A percentile compares a stretch with the other conserved stretches of the same genome.
phyloP scores from a whole-genome alignment of 2,329 filamentous ascomycete genomes.

The Bipolaris oryzae region DNA sequence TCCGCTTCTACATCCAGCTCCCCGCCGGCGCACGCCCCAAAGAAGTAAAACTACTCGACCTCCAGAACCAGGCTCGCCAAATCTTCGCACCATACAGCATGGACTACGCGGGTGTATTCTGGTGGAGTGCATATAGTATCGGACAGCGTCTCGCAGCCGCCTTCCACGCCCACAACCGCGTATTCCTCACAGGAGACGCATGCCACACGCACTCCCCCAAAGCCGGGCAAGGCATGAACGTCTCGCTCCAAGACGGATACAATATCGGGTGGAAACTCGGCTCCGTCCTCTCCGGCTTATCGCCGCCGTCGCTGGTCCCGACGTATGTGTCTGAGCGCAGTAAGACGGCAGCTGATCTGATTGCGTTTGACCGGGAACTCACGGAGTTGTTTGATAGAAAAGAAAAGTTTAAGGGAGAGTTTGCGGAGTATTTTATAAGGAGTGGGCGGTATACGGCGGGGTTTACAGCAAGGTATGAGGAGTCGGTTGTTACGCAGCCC shows the following conservation, averaged over 20 bases:
- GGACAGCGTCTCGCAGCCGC: conserved; percentile 72
- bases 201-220: conserved; percentile 74
- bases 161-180: conserved; percentile 68
- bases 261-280: conserved; percentile 66
- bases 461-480: conserved; percentile 61
- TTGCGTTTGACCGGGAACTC: conserved; percentile 64
- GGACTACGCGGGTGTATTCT: conserved; percentile 64
- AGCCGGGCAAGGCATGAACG: conserved; percentile 70
- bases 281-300: conserved; percentile 52
- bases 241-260: conserved; percentile 64
- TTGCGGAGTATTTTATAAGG: conserved; percentile 63
- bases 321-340: conserved; percentile 67
- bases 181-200: conserved; percentile 74
- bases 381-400: conserved; percentile 60
- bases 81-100: conserved; percentile 63
- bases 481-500: conserved; percentile 54
- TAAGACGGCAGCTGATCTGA: conserved; percentile 57
- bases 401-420: conserved; percentile 55
- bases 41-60: conserved; percentile 59
- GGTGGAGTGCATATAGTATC: conserved; percentile 76
- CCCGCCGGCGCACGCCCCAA: conserved; percentile 57
- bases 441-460: conserved; percentile 67
- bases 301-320: conserved; percentile 60
- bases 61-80: conserved; percentile 59
- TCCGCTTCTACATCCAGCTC: conserved; percentile 68